These are phyloP conservation scores for Triglochin maritima DNA, from an alignment of 106 monocot species.

Conservation along the genomic window DNA sequence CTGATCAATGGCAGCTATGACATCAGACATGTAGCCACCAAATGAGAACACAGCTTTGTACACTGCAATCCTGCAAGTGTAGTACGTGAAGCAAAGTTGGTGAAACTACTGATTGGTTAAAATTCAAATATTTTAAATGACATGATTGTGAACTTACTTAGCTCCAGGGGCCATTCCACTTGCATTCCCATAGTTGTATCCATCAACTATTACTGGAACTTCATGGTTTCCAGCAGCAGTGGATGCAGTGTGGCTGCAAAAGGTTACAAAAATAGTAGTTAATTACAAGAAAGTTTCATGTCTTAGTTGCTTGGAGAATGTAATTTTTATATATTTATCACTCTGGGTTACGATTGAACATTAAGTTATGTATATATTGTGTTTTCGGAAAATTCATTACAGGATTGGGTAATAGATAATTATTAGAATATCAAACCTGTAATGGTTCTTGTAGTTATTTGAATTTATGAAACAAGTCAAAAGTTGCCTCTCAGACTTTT, in stretches of 20 bases:
- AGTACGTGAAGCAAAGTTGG: background rate
- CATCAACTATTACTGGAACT: slow-evolving; percentile 7
- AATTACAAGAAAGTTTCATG: background rate
- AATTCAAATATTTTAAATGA: no score
- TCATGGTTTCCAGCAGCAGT: slow-evolving; percentile 13
- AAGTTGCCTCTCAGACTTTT: no score
- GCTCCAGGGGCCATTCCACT: slow-evolving; percentile 20
- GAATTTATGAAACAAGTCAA: no score
- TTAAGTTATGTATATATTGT: no score
- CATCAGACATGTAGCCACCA: slow-evolving; percentile 80
- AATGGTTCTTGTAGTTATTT: no score
- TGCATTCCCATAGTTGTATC: slow-evolving; percentile 15
- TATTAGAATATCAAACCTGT: no score
- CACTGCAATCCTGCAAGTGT: slow-evolving; percentile 36
- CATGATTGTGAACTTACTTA: background rate
- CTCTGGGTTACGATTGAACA: no score
- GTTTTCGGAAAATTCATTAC: no score
- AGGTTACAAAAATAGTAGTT: background rate
- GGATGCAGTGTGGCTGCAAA: slow-evolving; percentile 15
- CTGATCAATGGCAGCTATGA: slow-evolving; percentile 80
- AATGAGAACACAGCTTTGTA: slow-evolving; percentile 71
- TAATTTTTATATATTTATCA: no score
- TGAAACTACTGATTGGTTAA: background rate
- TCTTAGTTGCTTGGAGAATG: no score
- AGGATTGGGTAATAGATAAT: no score